Base-by-base conservation (phyloP, 768 basidiomycete species). In the Rhizopogon rudus region DNA sequence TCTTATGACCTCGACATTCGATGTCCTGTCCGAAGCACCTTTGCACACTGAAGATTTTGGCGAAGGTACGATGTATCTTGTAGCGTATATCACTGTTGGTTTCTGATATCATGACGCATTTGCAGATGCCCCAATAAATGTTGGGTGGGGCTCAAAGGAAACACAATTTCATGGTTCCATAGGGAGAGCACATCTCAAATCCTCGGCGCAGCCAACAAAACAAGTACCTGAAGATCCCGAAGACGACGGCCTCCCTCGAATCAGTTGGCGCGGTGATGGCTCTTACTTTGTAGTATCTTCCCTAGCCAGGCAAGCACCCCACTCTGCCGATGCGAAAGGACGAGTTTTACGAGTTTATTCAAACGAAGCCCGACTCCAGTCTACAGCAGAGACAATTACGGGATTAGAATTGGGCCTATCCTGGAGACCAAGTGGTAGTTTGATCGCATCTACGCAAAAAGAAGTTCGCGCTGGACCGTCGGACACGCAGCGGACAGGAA, bases 91-190 rank as follows among this genome's bases (percentile, higher is more conserved):
- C 35, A 37, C 33, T 13, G 5, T 12, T 51, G 16, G 17, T 16
- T 20, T 31, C 2, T 48, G 17, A 41, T 25, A 45, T 67, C 40
- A 62, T 44, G 49, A 31, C 61, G 44, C 40, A 39, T 44, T 31
- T 55, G 5, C 61, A 93, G 93, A 93, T 67, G 82, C 86, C 25
- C 91, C 91, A 2, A 93, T 98, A 63, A 92, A 95, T 62, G 93
- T 98, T 56, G 97, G 97, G 14, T 99, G 97, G 97, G 97, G 97
- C 40, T 90, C 91, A 2, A 96, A 95, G 65, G 81, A 90, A 67
- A 98, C 97, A 0, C 97, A 99, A 65, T 99, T 99, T 67, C 94
- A 98, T 61, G 97, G 97, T 9, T 96, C 94, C 0, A 75, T 93
- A 4, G 96, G 97, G 16, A 98, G 98, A 68, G 73, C 81, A 2